These are phyloP conservation scores for Periconia digitata DNA, from an alignment of 2,329 filamentous ascomycete species.

Conservation along the genomic window DNA sequence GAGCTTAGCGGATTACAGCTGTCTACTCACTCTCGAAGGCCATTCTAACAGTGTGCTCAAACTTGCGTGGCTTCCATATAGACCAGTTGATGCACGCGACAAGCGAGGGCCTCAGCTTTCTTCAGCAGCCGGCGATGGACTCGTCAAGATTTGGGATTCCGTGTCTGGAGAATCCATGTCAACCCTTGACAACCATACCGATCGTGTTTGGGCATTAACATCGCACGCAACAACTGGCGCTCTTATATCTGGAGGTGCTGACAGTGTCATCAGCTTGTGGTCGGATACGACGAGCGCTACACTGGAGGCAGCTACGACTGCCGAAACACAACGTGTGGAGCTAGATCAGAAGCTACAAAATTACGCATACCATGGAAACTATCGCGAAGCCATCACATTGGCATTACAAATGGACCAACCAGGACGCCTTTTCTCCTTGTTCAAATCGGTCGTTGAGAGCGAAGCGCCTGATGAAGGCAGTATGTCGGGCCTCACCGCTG, in stretches of 20 bases:
- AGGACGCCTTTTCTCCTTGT: conserved; percentile 78
- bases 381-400: conserved; percentile 88
- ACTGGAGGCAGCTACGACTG: conserved; percentile 70
- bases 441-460: conserved; percentile 74
- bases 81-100: conserved; percentile 38
- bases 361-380: conserved; percentile 83
- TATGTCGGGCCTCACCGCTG: conserved; percentile 63
- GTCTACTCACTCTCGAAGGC: conserved; percentile 90
- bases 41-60: conserved; percentile 96
- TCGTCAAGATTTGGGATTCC: conserved; percentile 96
- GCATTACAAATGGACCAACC: conserved; percentile 94
- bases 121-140: conserved; percentile 87
- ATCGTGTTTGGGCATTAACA: conserved; percentile 89
- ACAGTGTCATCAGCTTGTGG: conserved; percentile 95
- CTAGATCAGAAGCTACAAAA: conserved; percentile 95
- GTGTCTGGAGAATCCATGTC: conserved; percentile 80
- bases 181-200: conserved; percentile 95
- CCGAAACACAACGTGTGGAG: conserved; percentile 79
- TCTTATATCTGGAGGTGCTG: conserved; percentile 86
- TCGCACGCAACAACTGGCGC: conserved; percentile 65
- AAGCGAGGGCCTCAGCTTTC: conserved; percentile 72
- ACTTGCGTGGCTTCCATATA: conserved; percentile 77
- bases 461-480: conserved; percentile 63
- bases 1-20: conserved; percentile 90
- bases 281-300: conserved; percentile 85